phyloP scores from a whole-genome alignment of 108 stramenopile species.

The Parietichytrium sp. region DNA sequence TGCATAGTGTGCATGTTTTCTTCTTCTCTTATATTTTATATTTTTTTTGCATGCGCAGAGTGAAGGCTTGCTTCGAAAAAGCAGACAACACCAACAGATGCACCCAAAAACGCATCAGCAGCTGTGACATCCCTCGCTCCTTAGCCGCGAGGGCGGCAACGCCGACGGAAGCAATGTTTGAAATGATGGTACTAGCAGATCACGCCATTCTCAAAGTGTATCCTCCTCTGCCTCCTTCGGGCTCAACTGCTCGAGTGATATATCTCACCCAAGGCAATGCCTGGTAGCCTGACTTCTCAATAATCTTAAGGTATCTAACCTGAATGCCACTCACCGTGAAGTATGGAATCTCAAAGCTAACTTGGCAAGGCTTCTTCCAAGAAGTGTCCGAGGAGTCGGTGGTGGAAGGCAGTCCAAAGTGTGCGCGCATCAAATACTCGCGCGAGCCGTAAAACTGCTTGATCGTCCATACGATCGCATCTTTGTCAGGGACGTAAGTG shows the following conservation, averaged over 20 bases:
- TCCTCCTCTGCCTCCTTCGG: no score
- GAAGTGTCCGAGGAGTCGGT: conserved; percentile 74
- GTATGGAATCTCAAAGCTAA: conserved; percentile 99
- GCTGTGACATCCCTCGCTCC: no score
- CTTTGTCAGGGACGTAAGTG: conserved; percentile 93
- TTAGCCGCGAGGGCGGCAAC: no score
- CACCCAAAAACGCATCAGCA: no score
- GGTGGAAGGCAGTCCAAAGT: conserved; percentile 95
- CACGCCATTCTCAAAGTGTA: no score
- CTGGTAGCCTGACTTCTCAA: conserved; percentile 97
- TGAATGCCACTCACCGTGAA: conserved; percentile 98
- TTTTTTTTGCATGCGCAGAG: not conserved
- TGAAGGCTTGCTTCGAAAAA: not conserved
- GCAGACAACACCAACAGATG: no score
- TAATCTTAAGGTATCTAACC: conserved; percentile 98
- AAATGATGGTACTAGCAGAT: no score
- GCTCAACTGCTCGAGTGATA: no score
- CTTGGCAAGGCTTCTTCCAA: conserved; percentile 88
- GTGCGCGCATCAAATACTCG: conserved; percentile 97
- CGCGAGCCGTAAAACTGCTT: conserved; percentile 82
- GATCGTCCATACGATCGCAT: conserved; percentile 94
- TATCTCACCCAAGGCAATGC: conserved; percentile 99
- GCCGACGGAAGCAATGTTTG: no score
- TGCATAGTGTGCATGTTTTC: not conserved
- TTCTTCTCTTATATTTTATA: no score